These are phyloP conservation scores for Peterozyma xylosa DNA, from an alignment of 805 yeast genomes.

Conservation along the genomic window DNA sequence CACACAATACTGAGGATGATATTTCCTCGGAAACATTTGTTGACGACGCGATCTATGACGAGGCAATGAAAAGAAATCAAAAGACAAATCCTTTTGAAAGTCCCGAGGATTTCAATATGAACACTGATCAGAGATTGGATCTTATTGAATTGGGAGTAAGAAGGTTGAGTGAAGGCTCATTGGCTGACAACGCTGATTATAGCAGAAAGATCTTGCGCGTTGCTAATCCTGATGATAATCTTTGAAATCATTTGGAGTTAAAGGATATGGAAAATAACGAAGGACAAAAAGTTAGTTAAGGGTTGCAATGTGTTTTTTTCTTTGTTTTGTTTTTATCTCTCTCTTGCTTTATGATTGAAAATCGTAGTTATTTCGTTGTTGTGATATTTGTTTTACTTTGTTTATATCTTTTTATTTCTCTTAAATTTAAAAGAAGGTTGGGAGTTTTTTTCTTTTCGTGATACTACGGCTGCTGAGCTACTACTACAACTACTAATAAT, in stretches of 20 bases:
- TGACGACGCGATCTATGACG: conserved; percentile 51
- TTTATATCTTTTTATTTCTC: too few species aligned
- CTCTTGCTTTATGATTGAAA: too few species aligned
- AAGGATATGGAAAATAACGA: too few species aligned
- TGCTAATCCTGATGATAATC: conserved; percentile 74
- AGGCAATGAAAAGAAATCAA: conserved; percentile 44
- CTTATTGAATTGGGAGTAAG: conserved; percentile 79
- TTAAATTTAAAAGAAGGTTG: too few species aligned
- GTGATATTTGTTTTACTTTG: too few species aligned
- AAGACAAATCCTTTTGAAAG: conserved; percentile 54
- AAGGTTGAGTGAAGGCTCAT: conserved; percentile 75
- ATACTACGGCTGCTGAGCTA: too few species aligned
- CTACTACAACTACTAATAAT: too few species aligned
- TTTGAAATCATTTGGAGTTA: neutral
- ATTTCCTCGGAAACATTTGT: conserved; percentile 29
- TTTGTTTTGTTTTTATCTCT: too few species aligned
- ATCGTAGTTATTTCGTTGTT: too few species aligned
- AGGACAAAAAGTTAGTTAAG: too few species aligned
- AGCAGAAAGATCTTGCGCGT: conserved; percentile 76
- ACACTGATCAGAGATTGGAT: conserved; percentile 56
- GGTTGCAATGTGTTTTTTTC: too few species aligned
- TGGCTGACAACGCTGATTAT: conserved; percentile 82
- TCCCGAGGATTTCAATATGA: conserved; percentile 40
- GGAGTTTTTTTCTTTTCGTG: too few species aligned
- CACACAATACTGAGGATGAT: conserved; percentile 21